Conservation (phyloP, 768 basidiomycete genomes). For the Tulasnella sp. region DNA sequence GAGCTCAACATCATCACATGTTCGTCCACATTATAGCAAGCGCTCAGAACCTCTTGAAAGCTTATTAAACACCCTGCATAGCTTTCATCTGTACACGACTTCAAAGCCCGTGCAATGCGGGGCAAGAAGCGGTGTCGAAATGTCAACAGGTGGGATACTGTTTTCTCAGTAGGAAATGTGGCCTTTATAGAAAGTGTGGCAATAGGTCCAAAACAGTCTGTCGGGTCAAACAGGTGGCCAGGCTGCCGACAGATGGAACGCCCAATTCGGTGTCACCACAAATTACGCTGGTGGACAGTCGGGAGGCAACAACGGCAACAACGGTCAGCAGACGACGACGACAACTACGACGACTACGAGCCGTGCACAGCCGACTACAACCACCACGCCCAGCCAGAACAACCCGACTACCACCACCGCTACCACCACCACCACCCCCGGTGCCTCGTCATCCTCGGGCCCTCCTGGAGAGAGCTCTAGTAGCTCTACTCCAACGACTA, state of each 20-base stretch:
- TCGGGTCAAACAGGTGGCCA: background rate
- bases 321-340: background rate
- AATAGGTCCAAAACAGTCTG: constrained; percentile 11
- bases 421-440: background rate
- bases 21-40: background rate
- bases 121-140: background rate
- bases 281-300: constrained; percentile 1
- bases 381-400: background rate
- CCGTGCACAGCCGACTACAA: background rate
- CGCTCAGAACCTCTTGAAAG: background rate
- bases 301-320: background rate
- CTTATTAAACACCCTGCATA: background rate
- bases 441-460: background rate
- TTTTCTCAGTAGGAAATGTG: background rate
- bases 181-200: background rate
- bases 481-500: background rate
- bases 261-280: background rate
- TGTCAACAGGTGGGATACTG: constrained; percentile 4
- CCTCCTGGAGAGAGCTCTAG: background rate
- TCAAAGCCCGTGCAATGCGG: constrained; percentile 14
- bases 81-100: constrained; percentile 22
- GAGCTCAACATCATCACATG: constrained; percentile 8
- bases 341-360: background rate
- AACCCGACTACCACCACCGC: background rate
- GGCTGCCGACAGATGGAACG: constrained; percentile 21